Evolutionary conservation across 2,329 filamentous ascomycete species (phyloP), one percentile per base, ranked within the genome.

Genomic region (Volutella citrinella): DNA sequence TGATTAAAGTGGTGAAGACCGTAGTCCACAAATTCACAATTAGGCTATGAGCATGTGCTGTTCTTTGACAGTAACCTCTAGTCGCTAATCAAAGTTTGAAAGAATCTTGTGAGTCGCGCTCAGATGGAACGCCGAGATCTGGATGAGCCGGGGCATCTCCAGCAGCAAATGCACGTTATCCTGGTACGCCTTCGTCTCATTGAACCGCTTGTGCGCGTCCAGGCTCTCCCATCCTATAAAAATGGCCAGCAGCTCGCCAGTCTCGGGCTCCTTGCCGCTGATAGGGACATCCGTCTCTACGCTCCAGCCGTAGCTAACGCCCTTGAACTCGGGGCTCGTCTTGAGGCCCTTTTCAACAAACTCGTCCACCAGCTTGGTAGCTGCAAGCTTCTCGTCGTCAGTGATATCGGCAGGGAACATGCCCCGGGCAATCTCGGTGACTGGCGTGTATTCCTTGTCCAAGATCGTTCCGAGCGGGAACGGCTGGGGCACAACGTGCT

Each of bases 151-250:
- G 0, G 50, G 49, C n/a, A 51, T 44, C 6, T 40, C 45, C 23
- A 49, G 38, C 13, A 59, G 7, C 13, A 57, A 4, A 0, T 42
- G 36, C 16, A 63, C 49, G n/a, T 52, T 52, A 7, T 61, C 49
- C 41, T 61, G 60, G 23, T 66, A 66, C 0, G 42, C 39, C 8
- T 57, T 37, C 6, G 54, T 61, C 19, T 63, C 56, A 3, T 59
- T 47, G 38, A 59, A 67, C 31, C 49, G 48, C 36, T 49, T 37
- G 28, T 68, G 65, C 18, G 57, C 57, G 22, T 66, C 59, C 2
- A 64, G 43, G 20, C 58, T 64, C 0, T 57, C 46, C 64, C 64
- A 68, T 1, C 60, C 61, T 10, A 67, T 52, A 4, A 64, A 47
- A 0, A 42, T 48, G 1, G 40, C 31, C 2, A 57, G 34, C 34